Evolutionary conservation across 2,329 filamentous ascomycete species (phyloP).

Genomic region (Bisporella sp.): DNA sequence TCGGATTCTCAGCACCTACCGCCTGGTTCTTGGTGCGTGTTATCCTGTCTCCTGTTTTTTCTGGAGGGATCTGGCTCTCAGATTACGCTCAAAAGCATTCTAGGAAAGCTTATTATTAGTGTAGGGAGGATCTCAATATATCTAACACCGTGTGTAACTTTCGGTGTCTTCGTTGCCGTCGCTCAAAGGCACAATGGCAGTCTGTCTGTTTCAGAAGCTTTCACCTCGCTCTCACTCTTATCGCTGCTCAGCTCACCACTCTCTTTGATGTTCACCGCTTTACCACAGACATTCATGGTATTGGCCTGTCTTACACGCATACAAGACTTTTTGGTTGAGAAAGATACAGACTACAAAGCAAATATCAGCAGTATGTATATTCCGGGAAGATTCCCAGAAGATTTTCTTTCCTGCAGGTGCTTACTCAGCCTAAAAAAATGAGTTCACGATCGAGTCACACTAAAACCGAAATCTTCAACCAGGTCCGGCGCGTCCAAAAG

Average conservation of each 20-base stretch:
- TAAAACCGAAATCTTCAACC: background rate
- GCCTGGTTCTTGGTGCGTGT: background rate
- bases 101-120: background rate
- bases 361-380: background rate
- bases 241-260: conserved; percentile 6
- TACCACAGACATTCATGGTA: background rate
- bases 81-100: background rate
- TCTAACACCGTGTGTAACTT: conserved; percentile 3
- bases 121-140: conserved; percentile 1
- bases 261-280: background rate
- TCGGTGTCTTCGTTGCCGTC: conserved; percentile 1
- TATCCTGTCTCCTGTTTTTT: background rate
- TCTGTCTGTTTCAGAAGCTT: conserved; percentile 3
- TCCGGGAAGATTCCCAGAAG: background rate
- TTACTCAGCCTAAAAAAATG: background rate
- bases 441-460: background rate
- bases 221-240: conserved; percentile 21
- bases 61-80: background rate
- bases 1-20: background rate
- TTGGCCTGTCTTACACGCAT: background rate
- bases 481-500: background rate
- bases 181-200: background rate
- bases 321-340: conserved; percentile 37
- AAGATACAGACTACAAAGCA: background rate
- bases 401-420: too few species aligned